Conservation (phyloP, 2,329 filamentous ascomycete species). For the Falciphora oryzae region DNA sequence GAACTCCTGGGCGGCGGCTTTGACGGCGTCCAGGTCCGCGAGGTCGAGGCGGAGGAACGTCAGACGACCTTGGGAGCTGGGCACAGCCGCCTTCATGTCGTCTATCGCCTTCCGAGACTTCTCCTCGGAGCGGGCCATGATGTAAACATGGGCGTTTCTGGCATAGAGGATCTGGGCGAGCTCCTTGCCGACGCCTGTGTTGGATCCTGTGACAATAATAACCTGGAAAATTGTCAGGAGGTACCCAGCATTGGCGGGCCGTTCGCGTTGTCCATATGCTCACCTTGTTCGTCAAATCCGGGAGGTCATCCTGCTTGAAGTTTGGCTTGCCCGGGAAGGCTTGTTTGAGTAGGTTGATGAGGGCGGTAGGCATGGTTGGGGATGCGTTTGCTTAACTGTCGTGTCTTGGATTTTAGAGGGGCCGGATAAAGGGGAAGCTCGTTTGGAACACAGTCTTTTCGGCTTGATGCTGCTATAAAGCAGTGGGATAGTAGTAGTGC, state of each 20-base stretch:
- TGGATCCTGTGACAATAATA: conserved; percentile 38
- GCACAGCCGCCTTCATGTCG: conserved; percentile 27
- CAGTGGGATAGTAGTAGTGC: background rate
- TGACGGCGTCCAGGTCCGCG: conserved; percentile 23
- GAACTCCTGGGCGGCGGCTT: conserved; percentile 23
- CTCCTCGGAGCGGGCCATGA: conserved; percentile 36
- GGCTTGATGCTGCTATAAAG: too few relatives aligned
- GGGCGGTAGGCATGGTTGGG: too few relatives aligned
- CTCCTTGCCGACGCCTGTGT: conserved; percentile 37
- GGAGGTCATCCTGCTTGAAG: background rate
- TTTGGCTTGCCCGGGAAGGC: conserved; percentile 2
- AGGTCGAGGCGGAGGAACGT: conserved; percentile 36
- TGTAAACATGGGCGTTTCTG: conserved; percentile 43
- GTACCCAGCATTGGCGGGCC: background rate
- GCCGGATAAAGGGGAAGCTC: background rate
- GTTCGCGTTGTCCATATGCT: background rate
- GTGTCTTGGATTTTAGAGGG: background rate
- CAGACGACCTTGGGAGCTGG: conserved; percentile 26
- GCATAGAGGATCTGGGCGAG: conserved; percentile 43
- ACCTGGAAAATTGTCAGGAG: conserved; percentile 12
- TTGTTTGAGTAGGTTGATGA: background rate
- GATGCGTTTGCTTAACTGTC: background rate
- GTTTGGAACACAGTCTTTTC: too few relatives aligned
- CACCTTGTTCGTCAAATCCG: conserved; percentile 1
- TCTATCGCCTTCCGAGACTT: conserved; percentile 35